Base-by-base conservation (phyloP, 23 red algal species). In the Gracilariopsis chorda region DNA sequence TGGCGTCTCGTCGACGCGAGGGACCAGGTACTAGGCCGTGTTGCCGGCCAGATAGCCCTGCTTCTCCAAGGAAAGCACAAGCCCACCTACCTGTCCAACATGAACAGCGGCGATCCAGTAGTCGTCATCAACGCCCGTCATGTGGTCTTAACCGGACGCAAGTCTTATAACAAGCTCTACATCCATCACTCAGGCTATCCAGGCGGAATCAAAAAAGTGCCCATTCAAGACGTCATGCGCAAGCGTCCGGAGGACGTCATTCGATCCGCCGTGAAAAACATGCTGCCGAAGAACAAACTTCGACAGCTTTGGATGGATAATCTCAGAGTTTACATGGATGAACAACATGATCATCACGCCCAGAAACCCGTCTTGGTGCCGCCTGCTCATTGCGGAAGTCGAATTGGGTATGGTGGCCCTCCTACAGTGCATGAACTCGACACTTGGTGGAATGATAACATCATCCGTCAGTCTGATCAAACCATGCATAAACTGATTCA, bases 31-130 rank as follows among this genome's bases (percentile, higher is more conserved):
- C 88, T 98, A 0, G 95, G 95, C 1, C 83, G 95, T 16, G 36
- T 98, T 20, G 95, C 91, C 10, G 63, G 19, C 7, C 78, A 86
- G 62, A 92, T 90, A 21, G 91, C 95, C 30, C 32, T 37, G 53
- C 25, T 94, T 32, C 78, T 98, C 48, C 80, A 88, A 33, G 95
- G 95, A 24, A 94, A 90, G 51, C 95, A 98, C 86, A 98, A 98
- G 77, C 87, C 94, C 20, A 86, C 60, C 48, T 88, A 82, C 39
- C 33, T 91, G 79, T 47, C 73, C 45, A 80, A 94, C 33, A 86
- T 94, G 36, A 69, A 77, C 34, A 78, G 78, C 42, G 95, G 95
- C 20, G 95, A 98, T 83, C 90, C 83, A 16, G 91, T 98, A n/a
- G 35, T 98, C 59, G 85, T 98, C 24, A 90, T 94, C 51, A 94